Percentiles rank a stretch among this genome's conserved stretches.
Evolutionary conservation across 1,139 yeast genomes (phyloP).

Genomic region (Schizosaccharomyces versatilis): DNA sequence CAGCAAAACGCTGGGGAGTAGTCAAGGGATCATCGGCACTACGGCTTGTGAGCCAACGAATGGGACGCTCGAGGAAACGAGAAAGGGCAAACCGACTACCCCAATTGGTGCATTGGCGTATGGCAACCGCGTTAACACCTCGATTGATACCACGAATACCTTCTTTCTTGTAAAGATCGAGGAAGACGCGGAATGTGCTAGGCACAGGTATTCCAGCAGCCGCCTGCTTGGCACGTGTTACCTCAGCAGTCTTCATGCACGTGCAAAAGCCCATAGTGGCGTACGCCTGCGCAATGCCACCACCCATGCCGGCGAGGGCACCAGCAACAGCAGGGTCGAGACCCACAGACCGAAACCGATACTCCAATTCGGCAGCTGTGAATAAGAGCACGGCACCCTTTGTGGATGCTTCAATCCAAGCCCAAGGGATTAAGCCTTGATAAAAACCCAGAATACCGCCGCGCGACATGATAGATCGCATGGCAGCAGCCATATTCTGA

Average conservation of each 20-base stretch:
- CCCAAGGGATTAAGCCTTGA: constrained; percentile 98
- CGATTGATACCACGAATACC: constrained; percentile 87
- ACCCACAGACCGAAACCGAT: constrained; percentile 33
- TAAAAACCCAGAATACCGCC: constrained; percentile 84
- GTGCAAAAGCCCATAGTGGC: constrained; percentile 85
- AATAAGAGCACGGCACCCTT: constrained; percentile 93
- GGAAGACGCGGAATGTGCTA: constrained; percentile 66
- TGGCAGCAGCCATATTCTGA: constrained; percentile 43
- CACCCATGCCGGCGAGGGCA: constrained; percentile 65
- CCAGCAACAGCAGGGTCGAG: constrained; percentile 67
- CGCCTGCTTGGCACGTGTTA: constrained; percentile 70
- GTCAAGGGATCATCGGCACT: constrained; percentile 37
- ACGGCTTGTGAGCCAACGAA: constrained; percentile 43
- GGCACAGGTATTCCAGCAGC: constrained; percentile 47
- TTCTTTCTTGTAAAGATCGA: constrained; percentile 58
- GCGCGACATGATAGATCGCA: constrained; percentile 64
- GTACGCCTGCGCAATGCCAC: constrained; percentile 92
- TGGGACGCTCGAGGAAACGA: constrained; percentile 71
- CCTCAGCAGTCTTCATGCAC: constrained; percentile 91
- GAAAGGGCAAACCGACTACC: constrained; percentile 90
- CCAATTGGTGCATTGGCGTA: constrained; percentile 97
- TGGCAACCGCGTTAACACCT: constrained; percentile 98
- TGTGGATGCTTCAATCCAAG: constrained; percentile 98
- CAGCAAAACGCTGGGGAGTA: constrained; percentile 59
- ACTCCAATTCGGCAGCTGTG: constrained; percentile 82